Evolutionary conservation across 2,329 filamentous ascomycete genomes (phyloP).

Genomic region (Coniochaeta pulveracea): DNA sequence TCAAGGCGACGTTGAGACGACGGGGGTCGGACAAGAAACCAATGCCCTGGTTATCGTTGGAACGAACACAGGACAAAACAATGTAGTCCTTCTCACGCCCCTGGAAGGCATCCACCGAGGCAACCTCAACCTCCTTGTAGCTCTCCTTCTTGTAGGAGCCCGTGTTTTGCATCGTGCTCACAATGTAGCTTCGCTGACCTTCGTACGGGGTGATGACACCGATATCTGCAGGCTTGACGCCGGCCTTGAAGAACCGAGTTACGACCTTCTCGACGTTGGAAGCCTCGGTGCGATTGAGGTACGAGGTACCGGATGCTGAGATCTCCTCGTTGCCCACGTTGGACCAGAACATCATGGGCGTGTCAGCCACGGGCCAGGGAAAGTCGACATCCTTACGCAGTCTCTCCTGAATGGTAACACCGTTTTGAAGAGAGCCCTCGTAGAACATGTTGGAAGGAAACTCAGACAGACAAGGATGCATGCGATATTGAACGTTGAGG

Average conservation of each 20-base stretch:
- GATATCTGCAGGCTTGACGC: conserved; percentile 86
- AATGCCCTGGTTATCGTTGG: conserved; percentile 97
- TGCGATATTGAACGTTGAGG: conserved; percentile 94
- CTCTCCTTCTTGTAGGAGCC: conserved; percentile 96
- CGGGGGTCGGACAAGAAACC: conserved; percentile 97
- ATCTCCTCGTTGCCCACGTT: conserved; percentile 97
- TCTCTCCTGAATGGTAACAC: conserved; percentile 80
- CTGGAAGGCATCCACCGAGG: conserved; percentile 97
- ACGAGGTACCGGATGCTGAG: conserved; percentile 92
- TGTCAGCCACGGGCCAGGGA: conserved; percentile 88
- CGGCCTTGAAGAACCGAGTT: conserved; percentile 96
- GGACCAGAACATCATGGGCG: conserved; percentile 99
- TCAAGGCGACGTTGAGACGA: conserved; percentile 92
- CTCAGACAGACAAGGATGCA: conserved; percentile 94
- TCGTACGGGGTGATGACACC: conserved; percentile 99
- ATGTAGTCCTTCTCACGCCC: conserved; percentile 99
- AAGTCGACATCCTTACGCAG: conserved; percentile 92
- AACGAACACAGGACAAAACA: conserved; percentile 92
- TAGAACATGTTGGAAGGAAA: conserved; percentile 99
- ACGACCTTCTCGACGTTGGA: conserved; percentile 98
- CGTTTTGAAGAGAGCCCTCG: conserved; percentile 92
- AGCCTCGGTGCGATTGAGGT: conserved; percentile 93
- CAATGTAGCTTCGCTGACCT: conserved; percentile 94
- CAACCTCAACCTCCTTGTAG: conserved; percentile 98
- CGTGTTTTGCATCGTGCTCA: conserved; percentile 97